phyloP scores from a whole-genome alignment of 805 yeast genomes.

The Hanseniaspora osmophila region DNA sequence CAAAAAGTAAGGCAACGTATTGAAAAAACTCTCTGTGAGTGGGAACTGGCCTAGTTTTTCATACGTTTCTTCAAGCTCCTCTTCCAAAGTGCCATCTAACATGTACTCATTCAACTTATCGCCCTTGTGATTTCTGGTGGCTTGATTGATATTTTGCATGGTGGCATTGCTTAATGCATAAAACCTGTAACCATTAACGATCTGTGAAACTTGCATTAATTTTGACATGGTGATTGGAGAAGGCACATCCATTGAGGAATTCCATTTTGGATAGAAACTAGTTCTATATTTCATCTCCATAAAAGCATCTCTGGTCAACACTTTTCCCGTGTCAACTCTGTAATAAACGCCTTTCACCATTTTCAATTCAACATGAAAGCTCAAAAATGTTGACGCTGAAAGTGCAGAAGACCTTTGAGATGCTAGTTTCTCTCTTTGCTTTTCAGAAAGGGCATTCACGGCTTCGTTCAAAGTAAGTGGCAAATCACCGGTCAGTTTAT shows the following conservation, averaged over 20 bases:
- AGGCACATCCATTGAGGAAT: background rate
- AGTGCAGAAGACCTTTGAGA: background rate
- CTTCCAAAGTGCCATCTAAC: slow-evolving; percentile 16
- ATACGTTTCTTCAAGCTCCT: slow-evolving; percentile 18
- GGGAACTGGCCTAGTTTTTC: slow-evolving; percentile 16
- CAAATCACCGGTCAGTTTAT: background rate
- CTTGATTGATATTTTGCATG: background rate
- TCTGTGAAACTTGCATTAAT: background rate
- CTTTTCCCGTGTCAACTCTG: slow-evolving; percentile 13
- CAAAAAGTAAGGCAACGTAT: slow-evolving; percentile 21
- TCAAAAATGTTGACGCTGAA: slow-evolving; percentile 11
- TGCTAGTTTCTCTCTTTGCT: too few species aligned
- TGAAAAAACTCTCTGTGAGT: slow-evolving; percentile 22
- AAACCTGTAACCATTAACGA: background rate
- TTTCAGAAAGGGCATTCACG: background rate
- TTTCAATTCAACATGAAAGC: slow-evolving; percentile 19
- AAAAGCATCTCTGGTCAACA: slow-evolving; percentile 19
- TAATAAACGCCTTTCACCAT: slow-evolving; percentile 22
- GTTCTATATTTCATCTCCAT: slow-evolving; percentile 19
- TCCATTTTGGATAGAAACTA: slow-evolving; percentile 3
- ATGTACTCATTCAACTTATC: slow-evolving; percentile 20
- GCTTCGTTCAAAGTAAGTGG: slow-evolving; percentile 8
- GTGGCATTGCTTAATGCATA: background rate
- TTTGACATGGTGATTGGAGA: background rate
- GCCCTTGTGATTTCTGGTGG: slow-evolving; percentile 2